A percentile compares a stretch with the other conserved stretches of the same genome.
Conservation (phyloP, 2,329 filamentous ascomycete species). For the Paradendryphiella salina region DNA sequence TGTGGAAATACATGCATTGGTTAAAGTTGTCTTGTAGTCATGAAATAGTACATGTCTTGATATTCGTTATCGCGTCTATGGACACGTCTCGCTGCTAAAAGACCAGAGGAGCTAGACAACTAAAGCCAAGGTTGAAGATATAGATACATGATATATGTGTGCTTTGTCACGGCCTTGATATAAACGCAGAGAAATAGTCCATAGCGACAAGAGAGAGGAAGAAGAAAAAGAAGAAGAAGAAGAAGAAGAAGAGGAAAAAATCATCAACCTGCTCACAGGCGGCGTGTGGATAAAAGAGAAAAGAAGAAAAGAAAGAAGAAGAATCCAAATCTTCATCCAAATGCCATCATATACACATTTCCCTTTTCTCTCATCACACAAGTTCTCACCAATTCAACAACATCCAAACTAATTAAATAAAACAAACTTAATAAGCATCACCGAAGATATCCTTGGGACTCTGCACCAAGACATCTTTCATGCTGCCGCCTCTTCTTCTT, state of each 20-base stretch:
- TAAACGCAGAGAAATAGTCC: too few species aligned
- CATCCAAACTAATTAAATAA: background rate
- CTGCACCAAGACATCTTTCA: conserved; percentile 44
- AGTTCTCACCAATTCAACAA: background rate
- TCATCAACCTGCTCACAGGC: background rate
- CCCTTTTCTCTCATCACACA: too few species aligned
- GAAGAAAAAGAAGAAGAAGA: background rate
- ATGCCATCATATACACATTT: conserved; percentile 3
- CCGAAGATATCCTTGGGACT: conserved; percentile 46
- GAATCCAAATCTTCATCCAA: background rate
- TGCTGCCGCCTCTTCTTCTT: conserved; percentile 58
- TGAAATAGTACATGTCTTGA: too few species aligned
- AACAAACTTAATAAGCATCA: conserved; percentile 36
- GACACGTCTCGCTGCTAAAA: too few species aligned
- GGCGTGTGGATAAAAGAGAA: background rate
- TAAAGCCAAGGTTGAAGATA: too few species aligned
- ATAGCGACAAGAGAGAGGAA: too few species aligned
- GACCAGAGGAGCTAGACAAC: too few species aligned
- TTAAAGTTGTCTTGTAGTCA: too few species aligned
- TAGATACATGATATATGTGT: too few species aligned
- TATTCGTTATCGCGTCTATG: too few species aligned
- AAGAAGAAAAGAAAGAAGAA: background rate
- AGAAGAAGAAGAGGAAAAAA: background rate
- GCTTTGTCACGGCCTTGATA: too few species aligned
- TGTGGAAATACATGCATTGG: too few species aligned